Conservation (phyloP, 1,284 basidiomycete species). For the Serendipita sp. region DNA sequence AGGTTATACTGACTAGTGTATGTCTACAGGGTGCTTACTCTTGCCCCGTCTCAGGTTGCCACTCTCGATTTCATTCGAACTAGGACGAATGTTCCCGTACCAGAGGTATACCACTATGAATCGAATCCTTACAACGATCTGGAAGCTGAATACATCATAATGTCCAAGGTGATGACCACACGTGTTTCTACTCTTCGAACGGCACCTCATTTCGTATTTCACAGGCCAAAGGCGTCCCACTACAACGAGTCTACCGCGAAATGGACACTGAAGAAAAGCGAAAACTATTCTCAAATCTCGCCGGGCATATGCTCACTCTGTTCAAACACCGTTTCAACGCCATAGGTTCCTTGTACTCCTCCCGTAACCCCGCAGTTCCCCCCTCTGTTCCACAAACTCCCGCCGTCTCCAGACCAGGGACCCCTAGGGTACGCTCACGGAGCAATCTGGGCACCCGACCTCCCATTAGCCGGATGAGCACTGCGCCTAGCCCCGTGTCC, state of each 20-base stretch:
- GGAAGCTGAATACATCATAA: slow-evolving; percentile 68
- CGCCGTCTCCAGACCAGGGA: neutral
- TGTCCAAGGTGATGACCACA: slow-evolving; percentile 51
- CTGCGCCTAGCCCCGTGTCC: neutral
- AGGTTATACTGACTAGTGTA: neutral
- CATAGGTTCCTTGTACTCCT: slow-evolving; percentile 54
- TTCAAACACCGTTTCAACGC: slow-evolving; percentile 57
- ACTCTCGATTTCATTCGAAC: slow-evolving; percentile 61
- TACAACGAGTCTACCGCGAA: slow-evolving; percentile 51
- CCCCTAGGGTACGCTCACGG: neutral
- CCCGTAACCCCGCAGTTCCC: neutral
- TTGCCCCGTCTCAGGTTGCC: slow-evolving; percentile 30
- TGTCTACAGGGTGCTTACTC: too few relatives aligned
- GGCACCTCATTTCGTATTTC: neutral
- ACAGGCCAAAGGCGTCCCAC: slow-evolving; percentile 55
- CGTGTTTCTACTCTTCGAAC: slow-evolving; percentile 9
- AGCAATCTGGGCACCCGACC: slow-evolving; percentile 1
- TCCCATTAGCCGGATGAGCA: neutral
- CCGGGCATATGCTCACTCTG: slow-evolving; percentile 49
- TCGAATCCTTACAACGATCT: slow-evolving; percentile 68
- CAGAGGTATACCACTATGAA: slow-evolving; percentile 57
- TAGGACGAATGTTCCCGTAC: slow-evolving; percentile 54
- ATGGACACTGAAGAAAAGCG: slow-evolving; percentile 46
- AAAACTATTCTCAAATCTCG: slow-evolving; percentile 50
- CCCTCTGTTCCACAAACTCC: slow-evolving; percentile 5